A percentile compares a stretch with the other conserved stretches of the same genome.
Conservation (phyloP, 225 moss, liverwort and hornwort genomes). For the Neckera pumila region DNA sequence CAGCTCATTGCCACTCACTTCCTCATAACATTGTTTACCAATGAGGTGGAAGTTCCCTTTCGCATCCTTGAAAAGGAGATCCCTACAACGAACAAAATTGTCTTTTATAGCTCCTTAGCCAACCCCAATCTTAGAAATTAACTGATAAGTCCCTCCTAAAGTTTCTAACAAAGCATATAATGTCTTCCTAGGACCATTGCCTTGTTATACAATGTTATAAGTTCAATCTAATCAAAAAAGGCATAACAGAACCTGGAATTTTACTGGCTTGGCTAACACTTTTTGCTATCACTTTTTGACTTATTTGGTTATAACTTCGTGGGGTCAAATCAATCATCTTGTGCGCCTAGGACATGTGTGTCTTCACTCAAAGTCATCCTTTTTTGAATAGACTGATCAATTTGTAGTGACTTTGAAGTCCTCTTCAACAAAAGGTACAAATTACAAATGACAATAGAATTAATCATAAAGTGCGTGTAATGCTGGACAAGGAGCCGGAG, state of each 20-base stretch:
- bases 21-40: not conserved
- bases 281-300: not conserved
- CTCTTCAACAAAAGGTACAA: not conserved
- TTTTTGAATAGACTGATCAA: not conserved
- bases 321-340: not conserved
- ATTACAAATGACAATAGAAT: not conserved
- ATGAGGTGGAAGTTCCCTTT: fast-evolving
- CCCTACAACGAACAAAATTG: not conserved
- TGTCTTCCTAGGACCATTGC: not conserved
- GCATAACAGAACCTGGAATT: not conserved
- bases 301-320: not conserved
- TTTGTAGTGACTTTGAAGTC: not conserved
- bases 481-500: too few relatives aligned
- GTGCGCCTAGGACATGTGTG: not conserved
- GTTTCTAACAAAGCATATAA: not conserved
- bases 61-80: not conserved
- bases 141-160: fast-evolving
- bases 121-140: not conserved
- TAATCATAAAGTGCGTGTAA: too few relatives aligned
- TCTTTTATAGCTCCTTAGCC: not conserved
- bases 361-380: not conserved
- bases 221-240: not conserved
- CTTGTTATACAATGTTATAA: not conserved
- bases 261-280: not conserved
- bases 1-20: not conserved